These are phyloP conservation scores for Physcomitrium patens DNA, from an alignment of 225 moss, liverwort and hornwort species.

Conservation along the genomic window DNA sequence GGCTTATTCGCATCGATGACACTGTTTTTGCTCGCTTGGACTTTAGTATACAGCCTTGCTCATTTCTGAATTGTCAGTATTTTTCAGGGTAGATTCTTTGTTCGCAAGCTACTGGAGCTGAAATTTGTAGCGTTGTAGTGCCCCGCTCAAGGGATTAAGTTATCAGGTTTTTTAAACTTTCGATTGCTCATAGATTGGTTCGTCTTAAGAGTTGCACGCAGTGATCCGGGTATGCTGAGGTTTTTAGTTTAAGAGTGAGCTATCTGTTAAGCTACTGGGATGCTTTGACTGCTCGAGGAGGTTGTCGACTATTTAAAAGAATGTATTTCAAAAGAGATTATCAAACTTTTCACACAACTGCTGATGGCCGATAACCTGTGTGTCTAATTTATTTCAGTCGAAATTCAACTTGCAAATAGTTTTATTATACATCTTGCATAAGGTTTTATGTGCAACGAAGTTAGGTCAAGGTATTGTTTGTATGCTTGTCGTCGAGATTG, in stretches of 20 bases:
- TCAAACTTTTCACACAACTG: background rate
- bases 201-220: background rate
- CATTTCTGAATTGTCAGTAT: slow-evolving; percentile 48
- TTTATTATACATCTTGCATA: background rate
- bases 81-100: slow-evolving; percentile 15
- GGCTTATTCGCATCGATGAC: slow-evolving; percentile 69
- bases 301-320: background rate
- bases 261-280: background rate
- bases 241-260: background rate
- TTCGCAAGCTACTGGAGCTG: background rate
- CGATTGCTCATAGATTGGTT: background rate
- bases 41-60: slow-evolving; percentile 57
- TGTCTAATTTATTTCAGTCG: background rate
- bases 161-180: too few species aligned
- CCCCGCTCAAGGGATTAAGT: background rate
- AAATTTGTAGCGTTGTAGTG: background rate
- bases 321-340: background rate
- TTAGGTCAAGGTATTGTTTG: too few species aligned
- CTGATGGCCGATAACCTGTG: background rate
- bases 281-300: slow-evolving; percentile 1
- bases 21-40: slow-evolving; percentile 69
- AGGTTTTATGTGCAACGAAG: too few species aligned
- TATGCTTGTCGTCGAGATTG: too few species aligned
- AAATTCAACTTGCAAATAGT: background rate
- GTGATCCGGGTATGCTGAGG: background rate